Conservation (phyloP, 768 basidiomycete genomes). For the Termitomyces sp. region DNA sequence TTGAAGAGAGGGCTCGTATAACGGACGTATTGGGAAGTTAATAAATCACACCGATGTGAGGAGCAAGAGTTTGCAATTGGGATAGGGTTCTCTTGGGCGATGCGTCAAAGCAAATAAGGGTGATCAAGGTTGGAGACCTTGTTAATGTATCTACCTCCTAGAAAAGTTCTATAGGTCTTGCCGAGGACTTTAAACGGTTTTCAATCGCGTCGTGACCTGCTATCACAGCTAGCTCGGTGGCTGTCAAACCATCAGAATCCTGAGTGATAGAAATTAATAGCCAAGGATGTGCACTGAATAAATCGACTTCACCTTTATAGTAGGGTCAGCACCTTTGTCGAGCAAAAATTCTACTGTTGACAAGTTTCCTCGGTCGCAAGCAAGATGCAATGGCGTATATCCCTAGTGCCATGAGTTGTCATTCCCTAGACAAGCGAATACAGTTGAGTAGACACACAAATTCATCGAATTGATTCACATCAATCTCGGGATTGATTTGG, state of each 20-base stretch:
- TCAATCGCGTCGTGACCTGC: constrained; percentile 55
- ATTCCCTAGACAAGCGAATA: background rate
- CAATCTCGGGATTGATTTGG: constrained; percentile 29
- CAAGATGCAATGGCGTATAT: constrained; percentile 83
- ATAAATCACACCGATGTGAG: background rate
- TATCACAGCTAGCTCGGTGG: constrained; percentile 52
- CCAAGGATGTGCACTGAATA: background rate
- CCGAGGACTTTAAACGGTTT: constrained; percentile 17
- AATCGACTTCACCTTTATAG: constrained; percentile 43
- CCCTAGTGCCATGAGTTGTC: constrained; percentile 51
- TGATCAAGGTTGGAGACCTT: background rate
- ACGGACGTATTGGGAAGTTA: background rate
- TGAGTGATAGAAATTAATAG: constrained; percentile 21
- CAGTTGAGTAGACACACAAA: constrained; percentile 46
- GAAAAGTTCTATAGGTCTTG: background rate
- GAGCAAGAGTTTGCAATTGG: background rate
- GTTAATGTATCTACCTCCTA: background rate
- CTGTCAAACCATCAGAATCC: constrained; percentile 66
- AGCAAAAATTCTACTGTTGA: constrained; percentile 55
- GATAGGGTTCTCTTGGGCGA: background rate
- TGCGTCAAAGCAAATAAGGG: no score
- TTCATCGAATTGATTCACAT: constrained; percentile 63
- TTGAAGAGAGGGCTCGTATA: background rate
- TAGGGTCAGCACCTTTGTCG: constrained; percentile 55
- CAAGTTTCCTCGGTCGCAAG: constrained; percentile 73